Conservation (phyloP, 2,329 filamentous ascomycete genomes). For the Bipolaris zeicola region DNA sequence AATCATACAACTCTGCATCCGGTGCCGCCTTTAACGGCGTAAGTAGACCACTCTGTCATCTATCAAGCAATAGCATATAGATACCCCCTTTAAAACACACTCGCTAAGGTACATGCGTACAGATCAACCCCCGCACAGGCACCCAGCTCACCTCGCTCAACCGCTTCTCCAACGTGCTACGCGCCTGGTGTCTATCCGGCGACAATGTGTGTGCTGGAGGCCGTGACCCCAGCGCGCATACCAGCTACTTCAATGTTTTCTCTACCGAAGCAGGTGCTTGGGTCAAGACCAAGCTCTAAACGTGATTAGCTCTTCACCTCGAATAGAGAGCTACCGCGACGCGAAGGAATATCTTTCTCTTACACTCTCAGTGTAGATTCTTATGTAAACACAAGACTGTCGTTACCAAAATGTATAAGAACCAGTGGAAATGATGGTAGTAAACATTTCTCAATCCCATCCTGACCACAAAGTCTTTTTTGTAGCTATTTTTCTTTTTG, state of each 20-base stretch:
- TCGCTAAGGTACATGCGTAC: neutral
- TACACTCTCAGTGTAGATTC: too few relatives aligned
- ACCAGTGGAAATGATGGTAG: too few relatives aligned
- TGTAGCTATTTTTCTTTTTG: too few relatives aligned
- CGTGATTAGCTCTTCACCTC: neutral
- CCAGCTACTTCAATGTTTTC: neutral
- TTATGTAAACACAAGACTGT: too few relatives aligned
- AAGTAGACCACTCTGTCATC: neutral
- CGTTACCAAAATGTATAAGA: too few relatives aligned
- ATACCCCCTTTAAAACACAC: neutral
- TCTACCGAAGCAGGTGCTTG: neutral
- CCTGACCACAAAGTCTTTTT: too few relatives aligned
- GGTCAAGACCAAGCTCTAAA: neutral
- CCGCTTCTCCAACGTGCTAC: neutral
- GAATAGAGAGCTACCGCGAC: neutral
- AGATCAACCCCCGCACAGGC: neutral
- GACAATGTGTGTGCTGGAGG: neutral
- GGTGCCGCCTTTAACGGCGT: neutral
- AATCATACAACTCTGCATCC: neutral
- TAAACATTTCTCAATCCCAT: too few relatives aligned
- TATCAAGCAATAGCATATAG: neutral
- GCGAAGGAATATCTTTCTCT: neutral
- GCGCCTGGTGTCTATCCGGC: neutral
- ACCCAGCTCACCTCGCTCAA: neutral
- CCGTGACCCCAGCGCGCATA: neutral